Evolutionary conservation across 73 alveolate genomes (phyloP).

Genomic region (Tetrahymena malaccensis): DNA sequence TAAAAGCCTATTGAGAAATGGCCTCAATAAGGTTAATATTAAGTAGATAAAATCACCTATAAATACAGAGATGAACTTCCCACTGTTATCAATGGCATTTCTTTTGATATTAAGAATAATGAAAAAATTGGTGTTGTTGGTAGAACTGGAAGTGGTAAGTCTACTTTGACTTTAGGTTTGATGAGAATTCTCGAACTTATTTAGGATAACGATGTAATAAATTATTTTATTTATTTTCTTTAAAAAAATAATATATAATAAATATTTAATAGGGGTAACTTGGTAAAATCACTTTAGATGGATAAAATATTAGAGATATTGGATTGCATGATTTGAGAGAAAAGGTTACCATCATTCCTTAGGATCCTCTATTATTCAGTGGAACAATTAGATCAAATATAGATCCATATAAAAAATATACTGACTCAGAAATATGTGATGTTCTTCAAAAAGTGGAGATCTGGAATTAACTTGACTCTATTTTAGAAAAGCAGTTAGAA

Average conservation of each 20-base stretch:
- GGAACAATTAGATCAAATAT: slow-evolving; percentile 65
- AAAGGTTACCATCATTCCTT: slow-evolving; percentile 81
- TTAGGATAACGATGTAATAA: slow-evolving; percentile 16
- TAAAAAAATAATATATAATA: not conserved
- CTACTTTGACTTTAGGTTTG: slow-evolving; percentile 73
- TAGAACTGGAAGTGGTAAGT: slow-evolving; percentile 81
- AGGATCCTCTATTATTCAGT: slow-evolving; percentile 83
- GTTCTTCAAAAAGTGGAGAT: slow-evolving; percentile 67
- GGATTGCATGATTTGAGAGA: slow-evolving; percentile 69
- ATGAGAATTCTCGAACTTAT: slow-evolving; percentile 78
- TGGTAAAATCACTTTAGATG: slow-evolving; percentile 71
- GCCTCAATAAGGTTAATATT: not conserved
- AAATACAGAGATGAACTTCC: slow-evolving; percentile 53
- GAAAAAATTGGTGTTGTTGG: slow-evolving; percentile 78
- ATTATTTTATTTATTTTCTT: too few relatives aligned
- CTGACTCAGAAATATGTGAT: slow-evolving; percentile 27
- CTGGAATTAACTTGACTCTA: slow-evolving; percentile 87
- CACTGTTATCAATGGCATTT: slow-evolving; percentile 29
- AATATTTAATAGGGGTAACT: slow-evolving; percentile 22
- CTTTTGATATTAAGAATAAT: slow-evolving; percentile 25
- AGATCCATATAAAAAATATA: slow-evolving; percentile 35
- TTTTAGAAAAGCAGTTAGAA: not conserved
- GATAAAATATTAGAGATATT: slow-evolving; percentile 57
- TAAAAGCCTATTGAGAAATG: not conserved
- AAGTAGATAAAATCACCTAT: not conserved